These are phyloP conservation scores for Axilococcus clingmanii DNA, from an alignment of 139 green algal genomes.

Conservation along the genomic window DNA sequence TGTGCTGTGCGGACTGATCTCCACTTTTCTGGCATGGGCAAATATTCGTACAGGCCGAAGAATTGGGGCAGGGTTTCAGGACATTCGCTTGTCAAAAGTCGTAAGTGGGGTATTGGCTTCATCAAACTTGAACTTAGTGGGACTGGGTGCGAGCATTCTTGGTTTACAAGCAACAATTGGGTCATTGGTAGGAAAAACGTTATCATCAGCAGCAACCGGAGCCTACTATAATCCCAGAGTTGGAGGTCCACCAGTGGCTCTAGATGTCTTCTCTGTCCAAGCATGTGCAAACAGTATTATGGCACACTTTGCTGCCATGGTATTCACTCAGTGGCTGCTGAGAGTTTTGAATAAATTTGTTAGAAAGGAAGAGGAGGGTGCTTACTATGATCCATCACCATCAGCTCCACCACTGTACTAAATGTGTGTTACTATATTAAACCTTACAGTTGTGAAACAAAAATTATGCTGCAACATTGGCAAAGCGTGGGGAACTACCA, in stretches of 20 bases:
- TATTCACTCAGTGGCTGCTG: constrained; percentile 70
- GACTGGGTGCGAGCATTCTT: constrained; percentile 67
- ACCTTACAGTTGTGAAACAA: no score
- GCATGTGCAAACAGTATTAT: constrained; percentile 80
- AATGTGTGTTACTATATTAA: no score
- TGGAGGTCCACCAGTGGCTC: constrained; percentile 51
- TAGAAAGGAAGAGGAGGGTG: constrained; percentile 14
- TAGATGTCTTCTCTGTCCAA: constrained; percentile 91
- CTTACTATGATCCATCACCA: background rate
- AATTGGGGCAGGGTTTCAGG: constrained; percentile 23
- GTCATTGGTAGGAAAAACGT: constrained; percentile 80
- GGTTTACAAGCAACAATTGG: constrained; percentile 66
- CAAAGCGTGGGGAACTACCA: constrained; percentile 49
- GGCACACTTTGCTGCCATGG: constrained; percentile 70
- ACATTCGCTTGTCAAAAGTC: constrained; percentile 32
- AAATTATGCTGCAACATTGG: constrained; percentile 13
- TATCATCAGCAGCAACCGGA: constrained; percentile 47
- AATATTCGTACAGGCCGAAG: constrained; percentile 18
- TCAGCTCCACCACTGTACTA: no score
- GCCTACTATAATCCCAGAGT: constrained; percentile 28
- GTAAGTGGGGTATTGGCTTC: constrained; percentile 46
- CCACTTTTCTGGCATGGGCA: constrained; percentile 60
- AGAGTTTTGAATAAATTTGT: constrained; percentile 34
- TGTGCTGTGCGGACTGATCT: constrained; percentile 61
- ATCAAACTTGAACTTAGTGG: constrained; percentile 72